Evolutionary conservation across 2,329 filamentous ascomycete species (phyloP).

Genomic region (Clonostachys solani): DNA sequence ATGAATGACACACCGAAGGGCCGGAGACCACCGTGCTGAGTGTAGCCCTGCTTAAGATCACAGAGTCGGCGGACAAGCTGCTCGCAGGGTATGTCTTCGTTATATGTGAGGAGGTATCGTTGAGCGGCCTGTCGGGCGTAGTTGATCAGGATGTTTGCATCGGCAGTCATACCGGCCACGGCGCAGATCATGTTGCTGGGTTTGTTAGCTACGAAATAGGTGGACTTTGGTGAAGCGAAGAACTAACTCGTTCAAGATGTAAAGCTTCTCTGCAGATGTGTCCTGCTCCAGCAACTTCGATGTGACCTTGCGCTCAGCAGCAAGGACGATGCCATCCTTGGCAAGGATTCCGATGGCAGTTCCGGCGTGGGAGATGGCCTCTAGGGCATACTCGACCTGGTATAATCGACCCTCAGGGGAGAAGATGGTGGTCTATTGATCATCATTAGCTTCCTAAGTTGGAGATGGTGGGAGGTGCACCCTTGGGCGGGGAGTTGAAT

Average conservation of each 20-base stretch:
- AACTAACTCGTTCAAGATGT: constrained; percentile 93
- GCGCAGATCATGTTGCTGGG: constrained; percentile 99
- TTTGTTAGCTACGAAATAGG: neutral
- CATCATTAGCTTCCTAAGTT: neutral
- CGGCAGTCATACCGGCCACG: constrained; percentile 97
- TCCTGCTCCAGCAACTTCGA: constrained; percentile 99
- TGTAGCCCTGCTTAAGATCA: constrained; percentile 98
- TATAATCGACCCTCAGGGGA: constrained; percentile 97
- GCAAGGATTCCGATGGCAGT: constrained; percentile 96
- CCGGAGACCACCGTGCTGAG: constrained; percentile 95
- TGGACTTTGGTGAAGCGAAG: neutral
- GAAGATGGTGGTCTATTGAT: constrained; percentile 91
- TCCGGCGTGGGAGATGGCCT: constrained; percentile 97
- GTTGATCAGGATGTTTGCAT: constrained; percentile 99
- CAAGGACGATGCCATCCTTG: constrained; percentile 96
- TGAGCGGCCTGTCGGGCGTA: constrained; percentile 96
- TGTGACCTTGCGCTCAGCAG: constrained; percentile 97
- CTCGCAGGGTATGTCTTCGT: constrained; percentile 99
- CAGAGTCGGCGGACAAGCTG: constrained; percentile 95
- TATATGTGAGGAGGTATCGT: constrained; percentile 97
- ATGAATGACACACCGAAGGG: constrained; percentile 99
- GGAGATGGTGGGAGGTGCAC: neutral
- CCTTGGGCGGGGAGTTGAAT: constrained; percentile 9
- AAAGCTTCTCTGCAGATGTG: constrained; percentile 99
- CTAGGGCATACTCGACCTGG: constrained; percentile 98